Evolutionary conservation across 345 rosid genomes (phyloP).

Genomic region (Aethionema arabicum): DNA sequence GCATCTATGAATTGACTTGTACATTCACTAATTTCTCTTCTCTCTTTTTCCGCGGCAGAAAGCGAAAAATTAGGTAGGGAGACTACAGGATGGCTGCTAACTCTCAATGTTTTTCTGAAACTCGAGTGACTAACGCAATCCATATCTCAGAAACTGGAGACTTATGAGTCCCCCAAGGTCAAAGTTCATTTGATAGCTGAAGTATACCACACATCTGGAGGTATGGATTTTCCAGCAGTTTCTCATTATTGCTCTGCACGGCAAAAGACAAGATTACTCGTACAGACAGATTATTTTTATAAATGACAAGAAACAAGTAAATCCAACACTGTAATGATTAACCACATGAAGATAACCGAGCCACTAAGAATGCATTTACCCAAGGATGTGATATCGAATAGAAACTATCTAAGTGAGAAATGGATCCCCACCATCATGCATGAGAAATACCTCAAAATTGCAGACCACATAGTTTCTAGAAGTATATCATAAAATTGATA

Average conservation of each 20-base stretch:
- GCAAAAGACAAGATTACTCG: conserved; percentile 19
- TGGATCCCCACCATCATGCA: too few relatives aligned
- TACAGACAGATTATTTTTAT: conserved; percentile 3
- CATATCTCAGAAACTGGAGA: conserved; percentile 29
- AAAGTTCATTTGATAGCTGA: conserved; percentile 74
- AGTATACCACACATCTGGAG: conserved; percentile 98
- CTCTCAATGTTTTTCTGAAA: conserved; percentile 26
- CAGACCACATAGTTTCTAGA: too few relatives aligned
- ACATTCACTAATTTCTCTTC: conserved; percentile 21
- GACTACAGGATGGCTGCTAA: not conserved
- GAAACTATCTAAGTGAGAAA: too few relatives aligned
- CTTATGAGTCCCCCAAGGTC: conserved; percentile 27
- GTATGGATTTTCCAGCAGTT: conserved; percentile 91
- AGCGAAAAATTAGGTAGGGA: conserved; percentile 2
- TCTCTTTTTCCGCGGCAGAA: conserved; percentile 13
- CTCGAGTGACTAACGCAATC: conserved; percentile 22
- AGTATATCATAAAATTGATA: too few relatives aligned
- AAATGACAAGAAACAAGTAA: conserved; percentile 10
- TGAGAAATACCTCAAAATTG: too few relatives aligned
- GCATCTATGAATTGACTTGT: conserved; percentile 21
- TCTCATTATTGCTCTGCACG: conserved; percentile 93
- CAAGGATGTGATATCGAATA: too few relatives aligned
- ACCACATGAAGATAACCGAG: too few relatives aligned
- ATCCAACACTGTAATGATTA: not conserved
- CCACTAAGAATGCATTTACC: too few relatives aligned